Conservation (phyloP, 257 asterid genomes). For the Solanum arcanum region DNA sequence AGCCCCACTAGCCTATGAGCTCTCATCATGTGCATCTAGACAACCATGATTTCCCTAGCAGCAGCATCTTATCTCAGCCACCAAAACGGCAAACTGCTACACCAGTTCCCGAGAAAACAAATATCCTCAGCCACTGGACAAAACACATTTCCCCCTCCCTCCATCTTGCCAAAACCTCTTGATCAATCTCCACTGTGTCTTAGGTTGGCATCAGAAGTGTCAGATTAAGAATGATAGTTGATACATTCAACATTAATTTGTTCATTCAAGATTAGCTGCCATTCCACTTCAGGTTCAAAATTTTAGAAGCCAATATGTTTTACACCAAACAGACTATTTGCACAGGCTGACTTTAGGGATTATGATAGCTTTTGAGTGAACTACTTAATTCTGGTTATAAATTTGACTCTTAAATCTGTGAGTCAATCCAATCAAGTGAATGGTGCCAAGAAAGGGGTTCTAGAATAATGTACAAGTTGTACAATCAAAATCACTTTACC, state of each 20-base stretch:
- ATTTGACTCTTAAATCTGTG: neutral
- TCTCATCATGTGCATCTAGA: neutral
- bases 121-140: neutral
- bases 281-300: neutral
- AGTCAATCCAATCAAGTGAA: neutral
- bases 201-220: neutral
- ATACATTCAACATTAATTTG: neutral
- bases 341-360: neutral
- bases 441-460: neutral
- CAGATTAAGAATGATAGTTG: neutral
- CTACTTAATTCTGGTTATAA: neutral
- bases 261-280: neutral
- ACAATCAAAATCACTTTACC: neutral
- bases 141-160: neutral
- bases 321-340: neutral
- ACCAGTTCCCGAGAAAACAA: neutral
- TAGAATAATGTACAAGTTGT: neutral
- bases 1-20: neutral
- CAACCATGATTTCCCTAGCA: neutral
- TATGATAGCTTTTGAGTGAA: neutral
- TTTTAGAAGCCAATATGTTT: neutral
- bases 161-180: neutral
- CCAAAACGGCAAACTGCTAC: neutral
- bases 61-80: neutral
- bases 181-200: neutral